A percentile compares a stretch with the other conserved stretches of the same genome.
Conservation (phyloP, 495 filamentous ascomycete species). For the Penicillium paxilli region DNA sequence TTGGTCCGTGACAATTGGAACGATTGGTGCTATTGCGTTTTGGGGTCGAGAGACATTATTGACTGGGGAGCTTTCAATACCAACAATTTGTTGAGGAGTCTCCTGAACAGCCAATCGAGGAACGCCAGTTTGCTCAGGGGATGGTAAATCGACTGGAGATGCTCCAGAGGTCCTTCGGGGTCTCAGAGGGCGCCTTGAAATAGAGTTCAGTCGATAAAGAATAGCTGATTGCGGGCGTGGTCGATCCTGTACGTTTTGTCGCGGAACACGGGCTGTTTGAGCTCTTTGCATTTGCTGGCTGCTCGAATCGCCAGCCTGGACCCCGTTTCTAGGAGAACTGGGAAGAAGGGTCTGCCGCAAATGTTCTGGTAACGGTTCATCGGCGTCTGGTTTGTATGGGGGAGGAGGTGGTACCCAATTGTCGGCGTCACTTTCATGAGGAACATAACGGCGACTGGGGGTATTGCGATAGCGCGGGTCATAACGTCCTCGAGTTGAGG, state of each 20-base stretch:
- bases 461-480: slow-evolving; percentile 40
- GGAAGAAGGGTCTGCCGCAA: slow-evolving; percentile 42
- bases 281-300: slow-evolving; percentile 20
- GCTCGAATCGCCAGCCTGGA: neutral
- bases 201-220: slow-evolving; percentile 33
- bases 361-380: slow-evolving; percentile 57
- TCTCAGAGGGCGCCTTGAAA: slow-evolving; percentile 27
- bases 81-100: neutral
- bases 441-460: slow-evolving; percentile 46
- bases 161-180: slow-evolving; percentile 13
- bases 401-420: slow-evolving; percentile 95
- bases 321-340: neutral
- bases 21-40: slow-evolving; percentile 2
- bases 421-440: slow-evolving; percentile 87
- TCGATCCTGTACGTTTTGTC: slow-evolving; percentile 14
- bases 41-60: neutral
- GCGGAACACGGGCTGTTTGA: slow-evolving; percentile 25
- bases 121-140: slow-evolving; percentile 8
- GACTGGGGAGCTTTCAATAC: neutral
- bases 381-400: slow-evolving; percentile 73
- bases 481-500: slow-evolving; percentile 63
- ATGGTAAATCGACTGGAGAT: neutral
- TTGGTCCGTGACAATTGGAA: slow-evolving; percentile 8
- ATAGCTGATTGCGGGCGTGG: slow-evolving; percentile 25
- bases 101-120: slow-evolving; percentile 1